Conservation (phyloP, 2,329 filamentous ascomycete genomes). For the Coniochaeta sp. region DNA sequence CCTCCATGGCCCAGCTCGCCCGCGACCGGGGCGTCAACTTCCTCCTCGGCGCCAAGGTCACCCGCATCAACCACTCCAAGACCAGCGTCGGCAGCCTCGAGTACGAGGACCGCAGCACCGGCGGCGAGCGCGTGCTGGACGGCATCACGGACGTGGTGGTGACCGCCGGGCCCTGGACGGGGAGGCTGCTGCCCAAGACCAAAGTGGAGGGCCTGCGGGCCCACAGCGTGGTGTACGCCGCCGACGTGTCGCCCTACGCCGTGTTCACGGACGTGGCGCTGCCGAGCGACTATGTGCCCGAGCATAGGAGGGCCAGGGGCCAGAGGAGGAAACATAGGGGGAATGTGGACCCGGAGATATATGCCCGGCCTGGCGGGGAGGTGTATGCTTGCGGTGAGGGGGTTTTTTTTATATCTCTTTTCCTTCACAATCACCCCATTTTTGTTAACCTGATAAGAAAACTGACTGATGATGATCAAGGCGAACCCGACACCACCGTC, state of each 20-base stretch:
- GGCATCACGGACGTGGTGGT: conserved; percentile 47
- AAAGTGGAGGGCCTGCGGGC: conserved; percentile 53
- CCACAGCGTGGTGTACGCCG: conserved; percentile 58
- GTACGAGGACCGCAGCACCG: conserved; percentile 42
- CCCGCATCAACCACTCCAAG: conserved; percentile 49
- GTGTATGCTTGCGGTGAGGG: conserved; percentile 85
- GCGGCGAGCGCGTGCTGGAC: conserved; percentile 25
- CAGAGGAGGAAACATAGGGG: conserved; percentile 48
- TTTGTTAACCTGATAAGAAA: too few species aligned
- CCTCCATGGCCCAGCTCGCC: conserved; percentile 70
- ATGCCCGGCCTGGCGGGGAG: conserved; percentile 79
- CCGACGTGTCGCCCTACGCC: conserved; percentile 63
- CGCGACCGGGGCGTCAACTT: conserved; percentile 61
- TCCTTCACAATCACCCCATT: neutral
- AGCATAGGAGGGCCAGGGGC: conserved; percentile 36
- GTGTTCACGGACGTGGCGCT: conserved; percentile 83
- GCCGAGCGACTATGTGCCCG: conserved; percentile 53
- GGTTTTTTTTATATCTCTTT: too few species aligned
- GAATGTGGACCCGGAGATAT: conserved; percentile 81
- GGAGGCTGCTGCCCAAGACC: conserved; percentile 46
- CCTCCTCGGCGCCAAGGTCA: conserved; percentile 58
- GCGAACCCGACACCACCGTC: conserved; percentile 68
- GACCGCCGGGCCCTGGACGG: conserved; percentile 43
- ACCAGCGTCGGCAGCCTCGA: conserved; percentile 51
- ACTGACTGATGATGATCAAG: conserved; percentile 18